Evolutionary conservation across 306 rosid species (phyloP), one percentile per base, ranked within the genome.

Genomic region (Fragaria vesca): DNA sequence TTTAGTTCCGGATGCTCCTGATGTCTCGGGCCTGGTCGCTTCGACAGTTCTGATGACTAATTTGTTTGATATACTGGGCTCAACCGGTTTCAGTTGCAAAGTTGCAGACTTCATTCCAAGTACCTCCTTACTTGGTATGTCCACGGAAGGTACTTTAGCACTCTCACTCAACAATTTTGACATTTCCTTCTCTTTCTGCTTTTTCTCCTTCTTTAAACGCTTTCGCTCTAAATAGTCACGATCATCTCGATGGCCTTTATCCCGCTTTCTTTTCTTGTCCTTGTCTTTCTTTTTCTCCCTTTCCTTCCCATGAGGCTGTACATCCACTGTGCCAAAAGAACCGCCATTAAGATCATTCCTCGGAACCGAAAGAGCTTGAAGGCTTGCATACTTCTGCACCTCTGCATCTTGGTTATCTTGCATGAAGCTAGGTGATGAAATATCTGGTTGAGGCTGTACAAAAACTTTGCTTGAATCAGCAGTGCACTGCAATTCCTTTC

Each of bases 401-500:
- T 89, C 91, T 26, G 86, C 85, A 79, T 91, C 97, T 69, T 88
- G 69, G 67, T 85, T 84, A 74, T 92, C 97, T 69, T 89, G 97
- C 77, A 87, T 83, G 81, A 91, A 79, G 90, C 97, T 88, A 28
- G 95, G 89, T 45, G 97, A 91, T 3, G 93, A 93, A 63, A 83
- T 88, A 51, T 89, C 88, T 8, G 82, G 83, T 76, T 57, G 86
- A 71, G 83, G 85, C 74, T 85, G 91, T 63, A 83, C 83, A 76
- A 61, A 83, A 78, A 87, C 93, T 79, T 87, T 80, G 80, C 96
- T 88, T 9, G 93, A 90, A 86, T 92, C 97, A 12, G 97, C 97
- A 62, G 97, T 90, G 88, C 93, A 92, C 77, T 87, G 98, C 66
- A 95, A 90, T 72, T 95, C 98, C 82, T 80, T 95, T 58, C 83